Evolutionary conservation across 164 flowering plant species (phyloP).

Genomic region (Vitis rotundifolia): DNA sequence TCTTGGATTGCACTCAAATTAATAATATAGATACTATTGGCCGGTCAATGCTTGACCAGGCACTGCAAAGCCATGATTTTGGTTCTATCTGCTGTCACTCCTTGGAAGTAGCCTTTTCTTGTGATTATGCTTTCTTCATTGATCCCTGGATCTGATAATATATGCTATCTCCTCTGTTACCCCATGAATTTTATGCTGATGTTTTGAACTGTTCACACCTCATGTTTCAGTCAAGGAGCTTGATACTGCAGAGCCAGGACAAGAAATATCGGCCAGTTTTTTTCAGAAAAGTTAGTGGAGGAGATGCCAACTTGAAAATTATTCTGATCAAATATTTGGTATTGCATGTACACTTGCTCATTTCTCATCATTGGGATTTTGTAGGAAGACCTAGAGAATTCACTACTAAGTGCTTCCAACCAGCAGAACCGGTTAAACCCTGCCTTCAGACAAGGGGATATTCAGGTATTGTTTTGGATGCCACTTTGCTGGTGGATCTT

Average conservation of each 20-base stretch:
- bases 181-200: not conserved
- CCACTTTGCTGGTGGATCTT: not conserved
- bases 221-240: slow-evolving; percentile 67
- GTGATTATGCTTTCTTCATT: not conserved
- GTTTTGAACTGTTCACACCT: not conserved
- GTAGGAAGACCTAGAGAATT: slow-evolving; percentile 86
- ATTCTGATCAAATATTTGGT: not conserved
- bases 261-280: slow-evolving; percentile 82
- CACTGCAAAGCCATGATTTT: no score
- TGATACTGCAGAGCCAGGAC: slow-evolving; percentile 63
- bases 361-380: slow-evolving; percentile 3
- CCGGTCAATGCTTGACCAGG: no score
- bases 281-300: slow-evolving; percentile 74
- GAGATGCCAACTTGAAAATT: not conserved
- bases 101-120: not conserved
- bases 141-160: not conserved
- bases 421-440: slow-evolving; percentile 65
- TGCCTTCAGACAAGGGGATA: slow-evolving; percentile 60
- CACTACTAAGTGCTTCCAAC: slow-evolving; percentile 61
- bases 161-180: not conserved
- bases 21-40: no score
- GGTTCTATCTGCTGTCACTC: not conserved
- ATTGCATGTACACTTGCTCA: not conserved
- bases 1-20: no score
- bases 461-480: slow-evolving; percentile 49